Base-by-base conservation (phyloP, 164 flowering plant genomes). In the Malania oleifera region DNA sequence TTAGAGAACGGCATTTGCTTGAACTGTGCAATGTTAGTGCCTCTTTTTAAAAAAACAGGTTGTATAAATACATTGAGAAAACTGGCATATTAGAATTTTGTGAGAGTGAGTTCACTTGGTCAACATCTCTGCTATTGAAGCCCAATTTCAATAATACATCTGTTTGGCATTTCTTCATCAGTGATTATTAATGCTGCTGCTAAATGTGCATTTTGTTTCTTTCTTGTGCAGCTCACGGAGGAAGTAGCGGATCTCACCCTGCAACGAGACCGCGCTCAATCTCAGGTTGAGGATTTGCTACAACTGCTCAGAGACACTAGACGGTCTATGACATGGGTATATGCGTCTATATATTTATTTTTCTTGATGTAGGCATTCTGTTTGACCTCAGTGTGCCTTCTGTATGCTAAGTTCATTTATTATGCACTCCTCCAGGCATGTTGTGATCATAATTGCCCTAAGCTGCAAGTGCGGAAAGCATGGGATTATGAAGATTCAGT, bases 211-310 rank as follows among this genome's bases (percentile, higher is more conserved):
- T 43, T 5, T 43, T 4, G 11, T 7, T 1, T 0, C 9, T n/a
- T 43, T 18, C 46, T 43, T 9, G 14, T 63, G 60, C 68, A 82
- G 84, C 71, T 82, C 25, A 70, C 70, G 67, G 67, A 67, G 35
- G 79, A 80, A 65, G 35, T 74, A 14, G 43, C 28, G 18, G 72
- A 74, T 34, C 56, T 80, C 46, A 67, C 57, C 52, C 54, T 46
- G 61, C 76, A 76, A 61, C 67, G 74, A 23, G 82, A 82, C 50
- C 43, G 60, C 50, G 80, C 82, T 64, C 73, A 67, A 57, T 66
- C 78, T 41, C 73, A 75, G 44, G 23, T 75, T 29, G 63, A 77
- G 52, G 70, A 67, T 48, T 52, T 82, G 64, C 57, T 78, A 12
- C 66, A 41, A 12, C 59, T 79, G 47, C 61, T 40, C 40, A 66